Conservation (phyloP, 2,329 filamentous ascomycete genomes). For the Clathrospora elynae region DNA sequence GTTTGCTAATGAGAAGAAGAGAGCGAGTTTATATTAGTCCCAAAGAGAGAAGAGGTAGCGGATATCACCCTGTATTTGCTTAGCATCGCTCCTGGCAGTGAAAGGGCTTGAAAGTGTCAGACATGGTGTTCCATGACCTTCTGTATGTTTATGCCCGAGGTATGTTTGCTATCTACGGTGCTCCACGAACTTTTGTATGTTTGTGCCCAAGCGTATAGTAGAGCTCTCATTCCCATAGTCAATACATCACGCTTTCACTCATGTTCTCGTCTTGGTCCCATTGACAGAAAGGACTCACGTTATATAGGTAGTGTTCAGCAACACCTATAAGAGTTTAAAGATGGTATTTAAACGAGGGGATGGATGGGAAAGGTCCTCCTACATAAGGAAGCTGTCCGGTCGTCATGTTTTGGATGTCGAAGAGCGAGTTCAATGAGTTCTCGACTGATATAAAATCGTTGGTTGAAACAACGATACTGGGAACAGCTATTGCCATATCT, state of each 20-base stretch:
- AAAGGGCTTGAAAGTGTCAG: no score
- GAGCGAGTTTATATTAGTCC: conserved; percentile 51
- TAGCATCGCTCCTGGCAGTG: no score
- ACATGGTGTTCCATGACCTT: no score
- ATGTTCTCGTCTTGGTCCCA: no score
- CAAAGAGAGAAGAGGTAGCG: conserved; percentile 51
- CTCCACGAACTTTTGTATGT: no score
- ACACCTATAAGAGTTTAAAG: conserved; percentile 56
- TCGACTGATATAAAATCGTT: conserved; percentile 58
- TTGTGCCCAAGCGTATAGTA: no score
- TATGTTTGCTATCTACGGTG: no score
- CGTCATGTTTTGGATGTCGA: conserved; percentile 50
- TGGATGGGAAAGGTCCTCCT: conserved; percentile 51
- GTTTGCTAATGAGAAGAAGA: conserved; percentile 50
- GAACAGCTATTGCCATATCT: conserved; percentile 64
- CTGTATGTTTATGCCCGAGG: no score
- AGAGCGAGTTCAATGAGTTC: conserved; percentile 57
- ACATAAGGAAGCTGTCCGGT: conserved; percentile 59
- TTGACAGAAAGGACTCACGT: conserved; percentile 25
- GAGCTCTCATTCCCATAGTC: no score
- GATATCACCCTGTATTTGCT: conserved; percentile 41
- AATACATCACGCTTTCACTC: no score
- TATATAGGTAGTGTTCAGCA: conserved; percentile 53
- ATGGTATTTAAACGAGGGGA: conserved; percentile 61
- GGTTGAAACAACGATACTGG: conserved; percentile 60